Conservation (phyloP, 495 filamentous ascomycete species). For the Bathelium albidoporum region DNA sequence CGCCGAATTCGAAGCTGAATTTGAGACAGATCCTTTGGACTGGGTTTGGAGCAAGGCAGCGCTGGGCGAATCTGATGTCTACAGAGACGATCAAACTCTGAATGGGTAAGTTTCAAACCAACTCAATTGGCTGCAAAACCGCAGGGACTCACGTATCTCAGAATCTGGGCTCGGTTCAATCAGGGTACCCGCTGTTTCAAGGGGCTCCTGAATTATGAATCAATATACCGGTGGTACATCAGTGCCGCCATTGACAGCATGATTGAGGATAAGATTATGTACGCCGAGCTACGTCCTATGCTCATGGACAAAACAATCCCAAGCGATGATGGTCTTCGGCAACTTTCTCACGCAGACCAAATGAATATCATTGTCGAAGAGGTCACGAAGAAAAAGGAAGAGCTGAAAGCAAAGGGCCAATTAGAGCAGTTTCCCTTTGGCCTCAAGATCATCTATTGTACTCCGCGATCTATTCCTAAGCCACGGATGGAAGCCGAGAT, state of each 20-base stretch:
- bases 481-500: constrained; percentile 25
- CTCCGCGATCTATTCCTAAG: constrained; percentile 28
- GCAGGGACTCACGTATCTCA: neutral
- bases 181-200: constrained; percentile 32
- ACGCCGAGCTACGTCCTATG: constrained; percentile 33
- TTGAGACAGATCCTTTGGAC: constrained; percentile 16
- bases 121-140: neutral
- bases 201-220: constrained; percentile 30
- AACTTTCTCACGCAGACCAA: constrained; percentile 21
- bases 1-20: constrained; percentile 8
- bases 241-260: constrained; percentile 30
- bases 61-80: constrained; percentile 21
- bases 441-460: constrained; percentile 34
- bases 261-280: constrained; percentile 33
- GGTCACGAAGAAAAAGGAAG: constrained; percentile 21
- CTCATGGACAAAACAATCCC: constrained; percentile 32
- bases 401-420: constrained; percentile 17
- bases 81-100: constrained; percentile 19
- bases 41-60: constrained; percentile 25
- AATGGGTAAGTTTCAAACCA: constrained; percentile 20
- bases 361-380: constrained; percentile 29
- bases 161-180: constrained; percentile 33
- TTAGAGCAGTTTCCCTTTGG: constrained; percentile 30
- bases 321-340: constrained; percentile 20
- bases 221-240: constrained; percentile 31